A percentile compares a stretch with the other conserved stretches of the same genome.
Evolutionary conservation across 768 basidiomycete species (phyloP).

Genomic region (Russula earlei): DNA sequence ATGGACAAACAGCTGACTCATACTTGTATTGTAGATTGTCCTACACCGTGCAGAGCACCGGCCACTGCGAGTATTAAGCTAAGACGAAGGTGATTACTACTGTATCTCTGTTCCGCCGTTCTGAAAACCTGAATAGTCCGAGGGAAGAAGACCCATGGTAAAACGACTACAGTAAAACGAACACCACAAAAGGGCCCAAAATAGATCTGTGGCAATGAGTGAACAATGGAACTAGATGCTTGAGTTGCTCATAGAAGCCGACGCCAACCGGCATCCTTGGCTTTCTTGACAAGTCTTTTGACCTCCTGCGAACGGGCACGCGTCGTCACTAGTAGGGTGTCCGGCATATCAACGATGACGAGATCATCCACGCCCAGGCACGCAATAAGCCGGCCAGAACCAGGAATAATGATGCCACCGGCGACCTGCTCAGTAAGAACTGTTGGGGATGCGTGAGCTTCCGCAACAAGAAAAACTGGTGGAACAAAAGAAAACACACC

Average conservation of each 20-base stretch:
- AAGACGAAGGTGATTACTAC: neutral
- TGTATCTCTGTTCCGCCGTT: slow-evolving; percentile 7
- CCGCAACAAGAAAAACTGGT: neutral
- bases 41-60: no score
- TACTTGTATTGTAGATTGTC: no score
- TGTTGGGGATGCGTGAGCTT: slow-evolving; percentile 23
- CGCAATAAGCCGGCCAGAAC: slow-evolving; percentile 79
- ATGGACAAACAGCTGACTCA: no score
- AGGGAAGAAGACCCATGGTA: neutral
- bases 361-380: no score
- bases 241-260: no score
- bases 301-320: no score
- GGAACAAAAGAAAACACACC: slow-evolving; percentile 41
- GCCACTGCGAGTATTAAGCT: no score
- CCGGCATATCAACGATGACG: no score
- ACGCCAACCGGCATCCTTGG: no score
- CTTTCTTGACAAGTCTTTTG: no score
- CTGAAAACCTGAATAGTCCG: neutral
- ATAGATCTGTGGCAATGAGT: neutral
- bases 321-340: no score
- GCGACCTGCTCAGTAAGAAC: slow-evolving; percentile 85
- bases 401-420: slow-evolving; percentile 84
- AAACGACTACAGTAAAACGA: no score
- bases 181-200: neutral
- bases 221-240: slow-evolving; percentile 35